A percentile compares a stretch with the other conserved stretches of the same genome.
phyloP scores from a whole-genome alignment of 495 filamentous ascomycete species.

The Penicillium cinerascens region DNA sequence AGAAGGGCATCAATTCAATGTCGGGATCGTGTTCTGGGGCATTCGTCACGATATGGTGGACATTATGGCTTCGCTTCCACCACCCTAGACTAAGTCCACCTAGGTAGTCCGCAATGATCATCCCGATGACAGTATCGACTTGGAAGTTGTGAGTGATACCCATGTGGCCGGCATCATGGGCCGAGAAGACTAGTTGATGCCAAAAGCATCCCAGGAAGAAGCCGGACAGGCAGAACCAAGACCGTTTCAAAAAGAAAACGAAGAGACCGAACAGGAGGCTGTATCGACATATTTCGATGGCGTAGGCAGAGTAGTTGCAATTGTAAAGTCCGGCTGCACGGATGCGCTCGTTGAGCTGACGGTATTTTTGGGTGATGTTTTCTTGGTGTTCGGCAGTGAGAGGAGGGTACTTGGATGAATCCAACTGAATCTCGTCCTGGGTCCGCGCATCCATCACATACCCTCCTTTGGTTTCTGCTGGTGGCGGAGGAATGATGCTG shows the following conservation, averaged over 20 bases:
- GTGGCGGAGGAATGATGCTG: constrained; percentile 31
- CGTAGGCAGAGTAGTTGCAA: constrained; percentile 83
- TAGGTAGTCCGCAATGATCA: constrained; percentile 84
- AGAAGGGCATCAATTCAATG: constrained; percentile 94
- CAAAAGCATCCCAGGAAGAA: constrained; percentile 81
- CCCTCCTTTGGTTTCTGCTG: constrained; percentile 45
- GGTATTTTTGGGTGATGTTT: constrained; percentile 76
- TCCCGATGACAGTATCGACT: constrained; percentile 78
- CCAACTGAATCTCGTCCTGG: constrained; percentile 67
- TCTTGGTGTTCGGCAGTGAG: constrained; percentile 71
- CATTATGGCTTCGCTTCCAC: constrained; percentile 98
- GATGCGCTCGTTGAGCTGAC: constrained; percentile 66
- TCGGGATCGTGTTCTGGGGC: constrained; percentile 95
- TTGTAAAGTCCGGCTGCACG: constrained; percentile 72
- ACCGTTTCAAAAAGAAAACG: constrained; percentile 61
- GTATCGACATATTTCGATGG: constrained; percentile 72
- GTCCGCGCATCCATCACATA: constrained; percentile 71
- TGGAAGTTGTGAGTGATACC: constrained; percentile 90
- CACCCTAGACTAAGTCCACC: constrained; percentile 87
- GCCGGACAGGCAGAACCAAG: constrained; percentile 71
- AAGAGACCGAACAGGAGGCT: constrained; percentile 60
- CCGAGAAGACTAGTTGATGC: constrained; percentile 94
- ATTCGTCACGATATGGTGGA: constrained; percentile 98
- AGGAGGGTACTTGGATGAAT: constrained; percentile 77
- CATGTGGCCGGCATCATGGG: constrained; percentile 97